phyloP scores from a whole-genome alignment of 345 rosid species.

The Brassica carinata region DNA sequence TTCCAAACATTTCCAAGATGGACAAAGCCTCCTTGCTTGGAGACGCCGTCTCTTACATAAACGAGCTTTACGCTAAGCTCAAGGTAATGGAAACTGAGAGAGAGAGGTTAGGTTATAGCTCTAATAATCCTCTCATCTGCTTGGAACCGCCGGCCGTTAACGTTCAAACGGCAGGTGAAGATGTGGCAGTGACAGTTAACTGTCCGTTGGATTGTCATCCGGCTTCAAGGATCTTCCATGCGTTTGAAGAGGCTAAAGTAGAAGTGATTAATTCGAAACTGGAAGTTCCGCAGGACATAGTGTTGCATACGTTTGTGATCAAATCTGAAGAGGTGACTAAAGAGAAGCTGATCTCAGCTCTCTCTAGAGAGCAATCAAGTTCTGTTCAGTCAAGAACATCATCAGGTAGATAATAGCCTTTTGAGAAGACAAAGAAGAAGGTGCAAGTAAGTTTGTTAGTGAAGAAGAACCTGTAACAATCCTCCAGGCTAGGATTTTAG shows the following conservation, averaged over 20 bases:
- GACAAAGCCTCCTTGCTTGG: slow-evolving; percentile 82
- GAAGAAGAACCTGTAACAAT: slow-evolving; percentile 39
- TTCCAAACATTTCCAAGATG: slow-evolving; percentile 89
- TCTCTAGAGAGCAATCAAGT: slow-evolving; percentile 57
- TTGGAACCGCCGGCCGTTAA: slow-evolving; percentile 47
- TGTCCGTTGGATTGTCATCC: slow-evolving; percentile 84
- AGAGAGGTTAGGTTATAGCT: slow-evolving; percentile 58
- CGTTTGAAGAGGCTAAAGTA: slow-evolving; percentile 65
- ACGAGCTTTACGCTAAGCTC: slow-evolving; percentile 57
- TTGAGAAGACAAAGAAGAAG: slow-evolving; percentile 14
- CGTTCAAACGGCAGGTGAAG: slow-evolving; percentile 60
- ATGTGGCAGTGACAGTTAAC: slow-evolving; percentile 71
- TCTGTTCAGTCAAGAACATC: slow-evolving; percentile 63
- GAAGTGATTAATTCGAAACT: slow-evolving; percentile 66
- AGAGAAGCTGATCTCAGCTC: slow-evolving; percentile 74
- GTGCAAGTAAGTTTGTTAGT: slow-evolving; percentile 24
- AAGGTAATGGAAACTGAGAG: slow-evolving; percentile 54
- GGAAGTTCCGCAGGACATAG: slow-evolving; percentile 56
- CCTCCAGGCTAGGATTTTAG: slow-evolving; percentile 39
- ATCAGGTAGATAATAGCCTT: slow-evolving; percentile 40
- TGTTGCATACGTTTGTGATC: slow-evolving; percentile 79
- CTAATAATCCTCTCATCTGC: slow-evolving; percentile 42
- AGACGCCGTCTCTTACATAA: slow-evolving; percentile 72
- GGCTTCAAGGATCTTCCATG: slow-evolving; percentile 70
- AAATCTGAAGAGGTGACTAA: slow-evolving; percentile 82